Percentiles rank a stretch among this genome's conserved stretches.
phyloP scores from a whole-genome alignment of 805 yeast genomes.

The Naumovozyma dairenensis region DNA sequence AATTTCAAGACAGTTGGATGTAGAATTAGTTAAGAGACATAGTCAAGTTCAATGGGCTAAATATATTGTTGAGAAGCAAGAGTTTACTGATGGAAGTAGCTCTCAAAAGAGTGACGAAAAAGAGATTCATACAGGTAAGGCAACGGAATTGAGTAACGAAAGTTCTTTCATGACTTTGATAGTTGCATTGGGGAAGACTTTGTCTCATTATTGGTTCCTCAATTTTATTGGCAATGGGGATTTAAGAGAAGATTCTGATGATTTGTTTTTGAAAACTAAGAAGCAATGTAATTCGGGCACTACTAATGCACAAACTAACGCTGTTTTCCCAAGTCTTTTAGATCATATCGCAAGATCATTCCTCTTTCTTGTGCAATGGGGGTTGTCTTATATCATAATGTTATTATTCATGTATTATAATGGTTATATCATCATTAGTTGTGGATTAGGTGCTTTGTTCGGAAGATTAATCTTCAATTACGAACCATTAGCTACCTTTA shows the following conservation, averaged over 20 bases:
- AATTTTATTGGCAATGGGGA: slow-evolving; percentile 6
- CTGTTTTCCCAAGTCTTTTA: slow-evolving; percentile 32
- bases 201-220: slow-evolving; percentile 21
- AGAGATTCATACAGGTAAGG: slow-evolving; percentile 6
- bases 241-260: slow-evolving; percentile 3
- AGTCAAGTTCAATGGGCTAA: slow-evolving; percentile 7
- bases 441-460: slow-evolving; percentile 50
- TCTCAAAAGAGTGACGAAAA: slow-evolving; percentile 6
- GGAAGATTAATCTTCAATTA: slow-evolving; percentile 47
- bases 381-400: slow-evolving; percentile 56
- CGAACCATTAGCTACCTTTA: slow-evolving; percentile 31
- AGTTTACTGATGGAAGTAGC: slow-evolving; percentile 1
- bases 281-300: slow-evolving; percentile 8
- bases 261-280: too few species aligned
- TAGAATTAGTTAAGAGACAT: slow-evolving; percentile 29
- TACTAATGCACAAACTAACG: too few species aligned
- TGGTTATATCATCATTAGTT: slow-evolving; percentile 55
- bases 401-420: slow-evolving; percentile 67
- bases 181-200: slow-evolving; percentile 15
- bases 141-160: slow-evolving; percentile 2
- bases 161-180: slow-evolving; percentile 8
- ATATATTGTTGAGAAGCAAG: slow-evolving; percentile 1
- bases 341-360: slow-evolving; percentile 44
- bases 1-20: slow-evolving; percentile 42
- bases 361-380: slow-evolving; percentile 51